Percentiles rank a stretch among this genome's conserved stretches.
Evolutionary conservation across 2,329 filamentous ascomycete genomes (phyloP).

Genomic region (Polychaeton citri): DNA sequence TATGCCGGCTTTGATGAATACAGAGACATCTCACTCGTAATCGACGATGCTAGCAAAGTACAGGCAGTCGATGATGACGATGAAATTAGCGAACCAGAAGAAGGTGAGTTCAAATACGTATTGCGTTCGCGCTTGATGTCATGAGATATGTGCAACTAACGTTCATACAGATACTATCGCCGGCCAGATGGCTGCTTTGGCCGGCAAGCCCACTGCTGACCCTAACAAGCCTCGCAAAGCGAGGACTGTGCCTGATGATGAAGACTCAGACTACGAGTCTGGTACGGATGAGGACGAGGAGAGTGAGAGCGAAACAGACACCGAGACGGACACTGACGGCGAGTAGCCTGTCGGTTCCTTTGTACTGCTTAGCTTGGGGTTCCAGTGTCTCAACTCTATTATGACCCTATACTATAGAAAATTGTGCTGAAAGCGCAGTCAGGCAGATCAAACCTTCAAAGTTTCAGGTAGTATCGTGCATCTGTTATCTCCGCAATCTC

Average conservation of each 20-base stretch:
- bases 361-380: too few relatives aligned
- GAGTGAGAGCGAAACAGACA: conserved; percentile 35
- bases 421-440: too few relatives aligned
- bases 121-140: neutral
- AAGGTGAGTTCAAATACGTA: conserved; percentile 54
- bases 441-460: too few relatives aligned
- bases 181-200: conserved; percentile 24
- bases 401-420: too few relatives aligned
- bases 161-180: conserved; percentile 21
- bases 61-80: conserved; percentile 55
- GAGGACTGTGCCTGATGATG: conserved; percentile 16
- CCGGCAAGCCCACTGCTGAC: conserved; percentile 18
- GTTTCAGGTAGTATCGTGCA: too few relatives aligned
- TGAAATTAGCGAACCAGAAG: conserved; percentile 94
- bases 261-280: conserved; percentile 24
- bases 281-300: conserved; percentile 25
- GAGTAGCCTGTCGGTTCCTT: conserved; percentile 38
- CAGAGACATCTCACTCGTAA: conserved; percentile 75
- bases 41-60: conserved; percentile 81
- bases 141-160: conserved; percentile 6
- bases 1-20: conserved; percentile 91
- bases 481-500: conserved; percentile 1
- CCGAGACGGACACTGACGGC: conserved; percentile 70
- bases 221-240: conserved; percentile 8
- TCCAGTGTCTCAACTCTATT: too few relatives aligned